These are phyloP conservation scores for Saccharomycodes ludwigii DNA, from an alignment of 805 yeast genomes.

Conservation along the genomic window DNA sequence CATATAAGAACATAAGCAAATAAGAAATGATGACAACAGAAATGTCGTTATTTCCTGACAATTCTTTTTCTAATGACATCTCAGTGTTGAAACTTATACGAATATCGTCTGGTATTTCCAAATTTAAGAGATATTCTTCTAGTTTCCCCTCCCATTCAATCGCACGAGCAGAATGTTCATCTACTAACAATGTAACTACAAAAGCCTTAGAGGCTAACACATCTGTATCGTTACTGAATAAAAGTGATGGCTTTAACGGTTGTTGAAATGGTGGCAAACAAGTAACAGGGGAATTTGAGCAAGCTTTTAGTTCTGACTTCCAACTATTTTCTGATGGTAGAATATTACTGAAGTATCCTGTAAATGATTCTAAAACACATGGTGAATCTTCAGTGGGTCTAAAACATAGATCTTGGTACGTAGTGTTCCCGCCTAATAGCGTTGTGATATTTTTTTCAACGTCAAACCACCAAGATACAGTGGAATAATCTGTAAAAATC, in stretches of 20 bases:
- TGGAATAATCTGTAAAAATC: constrained; percentile 33
- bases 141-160: constrained; percentile 59
- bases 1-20: constrained; percentile 76
- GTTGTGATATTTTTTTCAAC: constrained; percentile 46
- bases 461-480: constrained; percentile 81
- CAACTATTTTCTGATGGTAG: constrained; percentile 36
- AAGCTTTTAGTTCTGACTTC: constrained; percentile 39
- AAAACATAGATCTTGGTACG: constrained; percentile 62
- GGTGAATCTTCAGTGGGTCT: constrained; percentile 63
- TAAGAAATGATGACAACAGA: constrained; percentile 64
- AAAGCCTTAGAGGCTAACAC: constrained; percentile 57
- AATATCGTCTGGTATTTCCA: constrained; percentile 48
- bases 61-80: constrained; percentile 71
- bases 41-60: constrained; percentile 70
- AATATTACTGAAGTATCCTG: constrained; percentile 75
- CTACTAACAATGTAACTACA: constrained; percentile 59
- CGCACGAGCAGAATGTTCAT: constrained; percentile 36
- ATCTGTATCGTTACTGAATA: constrained; percentile 48
- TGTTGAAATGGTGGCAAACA: constrained; percentile 88
- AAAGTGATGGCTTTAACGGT: constrained; percentile 60
- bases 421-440: constrained; percentile 15
- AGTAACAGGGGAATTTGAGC: constrained; percentile 73
- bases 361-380: constrained; percentile 78
- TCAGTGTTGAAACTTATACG: constrained; percentile 70
- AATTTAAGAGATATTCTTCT: constrained; percentile 37